Conservation (phyloP, 2,329 filamentous ascomycete genomes). For the Stagonosporopsis vannaccii region DNA sequence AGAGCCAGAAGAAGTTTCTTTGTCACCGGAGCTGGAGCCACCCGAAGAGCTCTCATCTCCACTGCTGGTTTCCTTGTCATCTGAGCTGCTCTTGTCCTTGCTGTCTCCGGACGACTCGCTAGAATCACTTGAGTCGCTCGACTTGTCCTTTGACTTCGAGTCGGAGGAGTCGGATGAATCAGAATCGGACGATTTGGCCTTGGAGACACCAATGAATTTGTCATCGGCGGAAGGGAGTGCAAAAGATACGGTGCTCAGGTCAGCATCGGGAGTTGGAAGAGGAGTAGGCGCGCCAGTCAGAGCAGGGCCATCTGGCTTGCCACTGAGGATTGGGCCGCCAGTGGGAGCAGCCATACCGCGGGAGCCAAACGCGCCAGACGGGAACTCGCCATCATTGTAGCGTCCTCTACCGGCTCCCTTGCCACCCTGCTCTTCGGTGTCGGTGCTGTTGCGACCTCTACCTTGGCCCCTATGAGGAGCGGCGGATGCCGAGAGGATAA, state of each 20-base stretch:
- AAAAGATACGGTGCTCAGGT: conserved; percentile 23
- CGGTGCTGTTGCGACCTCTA: conserved; percentile 9
- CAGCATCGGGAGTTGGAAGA: conserved; percentile 5
- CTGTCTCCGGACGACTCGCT: not conserved
- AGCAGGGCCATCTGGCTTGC: conserved; percentile 6
- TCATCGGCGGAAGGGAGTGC: conserved; percentile 4
- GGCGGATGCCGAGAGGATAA: conserved; percentile 28
- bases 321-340: conserved; percentile 3
- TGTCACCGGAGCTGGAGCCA: conserved; percentile 1
- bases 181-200: conserved; percentile 1
- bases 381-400: conserved; percentile 2
- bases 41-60: not conserved
- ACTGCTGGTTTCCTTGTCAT: not conserved
- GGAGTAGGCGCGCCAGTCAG: conserved; percentile 14
- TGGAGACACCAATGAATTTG: not conserved
- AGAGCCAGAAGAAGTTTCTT: not conserved
- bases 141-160: not conserved
- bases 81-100: not conserved
- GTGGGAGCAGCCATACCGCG: conserved; percentile 14
- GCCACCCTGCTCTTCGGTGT: not conserved
- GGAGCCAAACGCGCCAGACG: conserved; percentile 16
- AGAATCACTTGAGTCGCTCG: not conserved
- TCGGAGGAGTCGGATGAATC: not conserved
- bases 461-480: conserved; percentile 20
- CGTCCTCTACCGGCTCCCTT: conserved; percentile 1